Evolutionary conservation across 2,329 filamentous ascomycete genomes (phyloP).

Genomic region (Fusarium multiceps): DNA sequence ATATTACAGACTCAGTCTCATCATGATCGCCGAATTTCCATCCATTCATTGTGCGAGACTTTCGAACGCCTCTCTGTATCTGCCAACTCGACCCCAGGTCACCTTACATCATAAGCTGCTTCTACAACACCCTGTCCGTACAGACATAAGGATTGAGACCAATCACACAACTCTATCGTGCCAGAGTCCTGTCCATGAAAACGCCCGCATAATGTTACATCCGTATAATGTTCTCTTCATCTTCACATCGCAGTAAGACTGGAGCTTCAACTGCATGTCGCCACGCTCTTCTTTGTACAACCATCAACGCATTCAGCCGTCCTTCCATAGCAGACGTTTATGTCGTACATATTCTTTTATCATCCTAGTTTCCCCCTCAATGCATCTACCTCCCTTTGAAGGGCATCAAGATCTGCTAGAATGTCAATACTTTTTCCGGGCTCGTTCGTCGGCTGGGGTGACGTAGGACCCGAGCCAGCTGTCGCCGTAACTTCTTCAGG

Average conservation of each 20-base stretch:
- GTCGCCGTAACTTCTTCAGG: constrained; percentile 4
- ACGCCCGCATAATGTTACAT: constrained; percentile 31
- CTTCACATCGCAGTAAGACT: constrained; percentile 12
- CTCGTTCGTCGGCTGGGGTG: constrained; percentile 36
- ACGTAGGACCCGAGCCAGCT: constrained; percentile 24
- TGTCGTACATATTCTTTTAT: constrained; percentile 11
- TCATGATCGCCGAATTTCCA: constrained; percentile 13
- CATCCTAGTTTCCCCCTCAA: constrained; percentile 54
- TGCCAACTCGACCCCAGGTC: constrained; percentile 13
- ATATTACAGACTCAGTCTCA: constrained; percentile 9
- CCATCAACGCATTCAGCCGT: constrained; percentile 8
- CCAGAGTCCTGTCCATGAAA: constrained; percentile 34
- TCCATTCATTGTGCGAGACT: constrained; percentile 13
- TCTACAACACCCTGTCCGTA: constrained; percentile 35
- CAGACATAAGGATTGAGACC: constrained; percentile 19
- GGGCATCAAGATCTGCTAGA: constrained; percentile 75
- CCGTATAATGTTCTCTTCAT: constrained; percentile 25
- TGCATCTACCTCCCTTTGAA: constrained; percentile 82
- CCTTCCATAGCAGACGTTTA: constrained; percentile 1
- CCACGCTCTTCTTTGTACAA: constrained; percentile 26
- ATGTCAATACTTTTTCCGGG: constrained; percentile 65
- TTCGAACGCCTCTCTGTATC: constrained; percentile 9
- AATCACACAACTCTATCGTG: constrained; percentile 37
- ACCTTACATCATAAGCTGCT: constrained; percentile 33
- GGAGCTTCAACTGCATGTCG: constrained; percentile 12